Conservation (phyloP, 192 early-diverging fungal species). For the Geranomyces variabilis region DNA sequence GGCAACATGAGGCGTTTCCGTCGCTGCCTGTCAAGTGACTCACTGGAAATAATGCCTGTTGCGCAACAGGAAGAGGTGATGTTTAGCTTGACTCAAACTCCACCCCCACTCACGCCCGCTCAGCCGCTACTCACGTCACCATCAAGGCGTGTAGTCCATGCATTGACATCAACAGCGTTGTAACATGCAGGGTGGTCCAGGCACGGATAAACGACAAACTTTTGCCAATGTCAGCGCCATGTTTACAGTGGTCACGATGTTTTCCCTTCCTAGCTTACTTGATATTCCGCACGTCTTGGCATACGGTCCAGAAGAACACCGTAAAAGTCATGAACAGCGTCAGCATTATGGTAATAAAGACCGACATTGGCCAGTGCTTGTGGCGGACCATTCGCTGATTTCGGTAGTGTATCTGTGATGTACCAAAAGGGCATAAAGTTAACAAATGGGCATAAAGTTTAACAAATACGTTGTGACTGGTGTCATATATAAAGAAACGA, state of each 20-base stretch:
- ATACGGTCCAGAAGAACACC: background rate
- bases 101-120: background rate
- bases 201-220: background rate
- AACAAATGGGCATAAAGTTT: too few species aligned
- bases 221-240: too few species aligned
- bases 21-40: constrained; percentile 1
- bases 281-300: constrained; percentile 1
- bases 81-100: background rate
- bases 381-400: constrained; percentile 8
- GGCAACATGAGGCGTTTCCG: too few species aligned
- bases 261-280: background rate
- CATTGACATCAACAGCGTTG: background rate
- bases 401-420: constrained; percentile 1
- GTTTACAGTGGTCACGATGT: background rate
- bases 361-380: background rate
- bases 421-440: too few species aligned
- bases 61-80: background rate
- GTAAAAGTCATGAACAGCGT: background rate
- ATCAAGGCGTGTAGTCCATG: constrained; percentile 4
- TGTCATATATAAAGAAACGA: too few species aligned
- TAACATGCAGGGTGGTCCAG: background rate
- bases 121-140: background rate
- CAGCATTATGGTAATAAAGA: background rate
- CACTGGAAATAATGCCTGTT: constrained; percentile 8
- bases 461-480: too few species aligned